These are phyloP conservation scores for Ustilago loliicola DNA, from an alignment of 1,284 basidiomycete species.

Conservation along the genomic window DNA sequence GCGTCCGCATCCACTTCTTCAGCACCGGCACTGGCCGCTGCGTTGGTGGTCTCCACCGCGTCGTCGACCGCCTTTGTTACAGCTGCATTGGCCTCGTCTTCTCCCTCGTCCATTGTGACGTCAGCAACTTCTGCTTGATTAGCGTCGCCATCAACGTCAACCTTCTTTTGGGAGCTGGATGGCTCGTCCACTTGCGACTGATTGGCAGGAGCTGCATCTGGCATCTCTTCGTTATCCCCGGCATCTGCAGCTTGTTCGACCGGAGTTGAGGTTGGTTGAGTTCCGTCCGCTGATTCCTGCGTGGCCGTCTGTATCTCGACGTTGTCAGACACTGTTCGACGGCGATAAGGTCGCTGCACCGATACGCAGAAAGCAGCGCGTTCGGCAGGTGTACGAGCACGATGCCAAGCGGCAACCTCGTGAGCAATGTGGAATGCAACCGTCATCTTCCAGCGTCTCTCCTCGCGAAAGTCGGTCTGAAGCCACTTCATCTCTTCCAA, in stretches of 20 bases:
- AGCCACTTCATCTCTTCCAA: conserved; percentile 99
- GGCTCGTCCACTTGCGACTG: background rate
- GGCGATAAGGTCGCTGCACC: conserved; percentile 36
- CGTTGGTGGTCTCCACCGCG: conserved; percentile 52
- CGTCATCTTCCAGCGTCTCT: conserved; percentile 90
- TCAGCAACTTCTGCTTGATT: conserved; percentile 13
- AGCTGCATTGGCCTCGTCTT: conserved; percentile 58
- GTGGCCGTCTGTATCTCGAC: conserved; percentile 33
- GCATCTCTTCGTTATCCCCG: conserved; percentile 31
- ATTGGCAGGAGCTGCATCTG: conserved; percentile 4
- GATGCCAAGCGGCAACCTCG: conserved; percentile 88
- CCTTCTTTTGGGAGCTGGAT: conserved; percentile 3
- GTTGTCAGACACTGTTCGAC: conserved; percentile 30
- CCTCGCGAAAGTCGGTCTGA: conserved; percentile 92
- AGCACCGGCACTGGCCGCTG: conserved; percentile 48
- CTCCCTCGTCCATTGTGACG: conserved; percentile 45
- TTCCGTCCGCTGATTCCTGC: conserved; percentile 9
- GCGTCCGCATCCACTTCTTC: conserved; percentile 56
- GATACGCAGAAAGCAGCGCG: conserved; percentile 77
- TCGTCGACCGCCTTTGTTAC: conserved; percentile 60
- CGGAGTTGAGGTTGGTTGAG: background rate
- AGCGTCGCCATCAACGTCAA: background rate
- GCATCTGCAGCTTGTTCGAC: conserved; percentile 4
- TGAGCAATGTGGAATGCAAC: conserved; percentile 87
- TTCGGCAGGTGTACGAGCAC: conserved; percentile 77